Conservation (phyloP, 2,329 filamentous ascomycete genomes). For the Calonectria henricotiae region DNA sequence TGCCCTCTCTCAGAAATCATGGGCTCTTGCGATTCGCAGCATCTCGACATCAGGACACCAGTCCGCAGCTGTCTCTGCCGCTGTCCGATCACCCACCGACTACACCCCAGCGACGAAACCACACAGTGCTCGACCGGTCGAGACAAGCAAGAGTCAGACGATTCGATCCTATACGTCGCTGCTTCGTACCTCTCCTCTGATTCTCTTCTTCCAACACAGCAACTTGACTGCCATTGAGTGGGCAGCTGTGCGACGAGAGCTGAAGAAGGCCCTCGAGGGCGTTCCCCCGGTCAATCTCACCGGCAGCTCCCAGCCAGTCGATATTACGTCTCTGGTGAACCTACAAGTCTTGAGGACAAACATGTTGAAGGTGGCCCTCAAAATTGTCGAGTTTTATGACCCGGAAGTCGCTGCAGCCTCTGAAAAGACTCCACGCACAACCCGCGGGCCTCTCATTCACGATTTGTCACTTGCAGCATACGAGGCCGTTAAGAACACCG, state of each 20-base stretch:
- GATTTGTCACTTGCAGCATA: constrained; percentile 72
- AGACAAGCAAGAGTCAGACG: constrained; percentile 92
- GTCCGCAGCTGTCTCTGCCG: constrained; percentile 49
- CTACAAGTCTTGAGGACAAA: constrained; percentile 90
- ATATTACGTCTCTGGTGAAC: constrained; percentile 77
- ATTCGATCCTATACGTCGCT: constrained; percentile 89
- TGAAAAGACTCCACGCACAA: constrained; percentile 54
- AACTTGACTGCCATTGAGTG: constrained; percentile 79
- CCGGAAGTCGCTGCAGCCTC: constrained; percentile 61
- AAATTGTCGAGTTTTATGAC: constrained; percentile 88
- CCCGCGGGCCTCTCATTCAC: constrained; percentile 60
- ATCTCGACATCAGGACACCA: constrained; percentile 53
- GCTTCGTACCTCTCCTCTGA: constrained; percentile 86
- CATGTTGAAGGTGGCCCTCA: constrained; percentile 89
- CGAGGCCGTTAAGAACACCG: constrained; percentile 62
- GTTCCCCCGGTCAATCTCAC: constrained; percentile 57
- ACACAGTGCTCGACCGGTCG: constrained; percentile 87
- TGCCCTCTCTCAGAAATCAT: constrained; percentile 41
- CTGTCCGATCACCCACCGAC: constrained; percentile 61
- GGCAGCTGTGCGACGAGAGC: constrained; percentile 63
- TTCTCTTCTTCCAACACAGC: constrained; percentile 86
- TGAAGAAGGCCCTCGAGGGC: constrained; percentile 62
- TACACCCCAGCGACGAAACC: constrained; percentile 82
- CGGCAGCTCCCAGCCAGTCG: constrained; percentile 55
- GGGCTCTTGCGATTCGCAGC: constrained; percentile 45